These are phyloP conservation scores for Iberis amara DNA, from an alignment of 441 rosid species.

Conservation along the genomic window DNA sequence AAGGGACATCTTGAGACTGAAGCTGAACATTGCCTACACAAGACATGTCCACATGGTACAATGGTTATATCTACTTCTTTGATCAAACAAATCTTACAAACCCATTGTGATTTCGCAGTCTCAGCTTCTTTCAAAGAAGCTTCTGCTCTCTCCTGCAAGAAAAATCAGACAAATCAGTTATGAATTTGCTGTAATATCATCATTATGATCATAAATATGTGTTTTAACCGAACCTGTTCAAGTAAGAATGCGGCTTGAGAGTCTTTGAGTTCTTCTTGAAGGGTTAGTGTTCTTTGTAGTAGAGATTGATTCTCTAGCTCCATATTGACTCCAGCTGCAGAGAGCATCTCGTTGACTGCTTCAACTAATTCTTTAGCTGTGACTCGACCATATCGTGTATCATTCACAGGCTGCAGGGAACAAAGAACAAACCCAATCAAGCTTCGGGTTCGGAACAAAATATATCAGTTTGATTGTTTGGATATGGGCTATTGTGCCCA, in stretches of 20 bases:
- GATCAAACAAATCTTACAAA: conserved; percentile 78
- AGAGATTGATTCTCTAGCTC: conserved; percentile 78
- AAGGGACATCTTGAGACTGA: conserved; percentile 90
- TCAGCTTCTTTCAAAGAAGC: conserved; percentile 74
- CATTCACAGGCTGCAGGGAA: conserved; percentile 46
- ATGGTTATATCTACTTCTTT: conserved; percentile 77
- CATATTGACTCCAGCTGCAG: conserved; percentile 84
- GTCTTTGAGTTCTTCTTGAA: conserved; percentile 77
- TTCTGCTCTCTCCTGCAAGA: conserved; percentile 69
- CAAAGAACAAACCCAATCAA: conserved; percentile 25
- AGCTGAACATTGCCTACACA: conserved; percentile 75
- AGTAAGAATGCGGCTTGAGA: conserved; percentile 74
- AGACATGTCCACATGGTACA: conserved; percentile 89
- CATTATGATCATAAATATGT: not conserved
- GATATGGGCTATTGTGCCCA: no score
- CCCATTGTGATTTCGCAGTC: conserved; percentile 82
- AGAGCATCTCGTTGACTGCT: conserved; percentile 94
- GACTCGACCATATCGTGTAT: conserved; percentile 66
- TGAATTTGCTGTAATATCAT: not conserved
- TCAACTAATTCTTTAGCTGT: conserved; percentile 80
- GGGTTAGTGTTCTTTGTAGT: conserved; percentile 59
- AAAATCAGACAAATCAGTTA: not conserved
- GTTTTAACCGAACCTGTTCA: conserved; percentile 61
- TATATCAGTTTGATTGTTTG: no score
- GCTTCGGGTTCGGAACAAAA: no score